Percentiles rank a stretch among this genome's conserved stretches.
Evolutionary conservation across 2,329 filamentous ascomycete genomes (phyloP).

Genomic region (Aquanectria penicillioides): DNA sequence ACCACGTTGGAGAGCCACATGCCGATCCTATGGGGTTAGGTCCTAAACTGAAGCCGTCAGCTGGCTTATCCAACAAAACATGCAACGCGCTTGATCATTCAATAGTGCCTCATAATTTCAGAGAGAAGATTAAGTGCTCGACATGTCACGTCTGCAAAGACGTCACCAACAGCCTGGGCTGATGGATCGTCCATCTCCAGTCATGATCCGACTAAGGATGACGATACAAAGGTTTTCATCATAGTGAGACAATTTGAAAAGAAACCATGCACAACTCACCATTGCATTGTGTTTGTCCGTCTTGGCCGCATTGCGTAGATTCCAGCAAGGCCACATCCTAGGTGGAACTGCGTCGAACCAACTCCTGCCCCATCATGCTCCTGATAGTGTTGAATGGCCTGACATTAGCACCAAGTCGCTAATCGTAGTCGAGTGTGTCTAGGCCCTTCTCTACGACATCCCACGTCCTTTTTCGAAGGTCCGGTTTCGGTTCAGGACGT

Average conservation of each 20-base stretch:
- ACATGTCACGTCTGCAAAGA: conserved; percentile 51
- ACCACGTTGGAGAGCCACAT: no score
- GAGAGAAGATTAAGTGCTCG: conserved; percentile 67
- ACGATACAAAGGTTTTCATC: conserved; percentile 91
- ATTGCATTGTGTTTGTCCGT: neutral
- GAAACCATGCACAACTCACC: conserved; percentile 24
- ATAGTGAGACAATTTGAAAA: conserved; percentile 53
- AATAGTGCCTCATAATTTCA: conserved; percentile 46
- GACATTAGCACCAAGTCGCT: neutral
- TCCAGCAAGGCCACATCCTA: no score
- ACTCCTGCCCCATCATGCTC: no score
- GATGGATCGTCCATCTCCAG: conserved; percentile 47
- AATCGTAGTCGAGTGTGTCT: conserved; percentile 69
- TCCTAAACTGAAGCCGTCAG: conserved; percentile 26
- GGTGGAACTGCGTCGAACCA: no score
- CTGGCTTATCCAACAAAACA: conserved; percentile 10
- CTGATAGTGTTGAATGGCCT: neutral
- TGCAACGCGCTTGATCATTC: neutral
- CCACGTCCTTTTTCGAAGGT: conserved; percentile 74
- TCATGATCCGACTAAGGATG: conserved; percentile 89
- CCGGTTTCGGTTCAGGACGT: conserved; percentile 63
- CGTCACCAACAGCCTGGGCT: conserved; percentile 44
- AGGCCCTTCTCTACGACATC: conserved; percentile 71
- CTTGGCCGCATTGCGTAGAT: neutral
- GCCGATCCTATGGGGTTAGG: no score